Conservation (phyloP, 2,329 filamentous ascomycete species). For the Aspergillus vadensis region DNA sequence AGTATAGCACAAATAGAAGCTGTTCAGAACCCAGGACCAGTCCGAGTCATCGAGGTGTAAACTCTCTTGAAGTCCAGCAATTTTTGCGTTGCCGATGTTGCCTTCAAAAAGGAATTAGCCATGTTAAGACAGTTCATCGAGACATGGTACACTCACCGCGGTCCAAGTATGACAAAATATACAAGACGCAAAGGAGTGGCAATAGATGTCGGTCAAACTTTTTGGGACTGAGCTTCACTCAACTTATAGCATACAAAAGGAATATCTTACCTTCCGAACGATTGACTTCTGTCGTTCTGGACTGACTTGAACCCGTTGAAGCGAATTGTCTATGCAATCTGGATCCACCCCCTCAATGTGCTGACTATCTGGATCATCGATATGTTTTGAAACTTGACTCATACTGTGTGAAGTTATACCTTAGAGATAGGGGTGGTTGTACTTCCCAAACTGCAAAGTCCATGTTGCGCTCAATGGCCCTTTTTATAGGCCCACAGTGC, state of each 20-base stretch:
- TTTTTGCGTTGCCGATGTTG: conserved; percentile 31
- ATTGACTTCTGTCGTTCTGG: not conserved
- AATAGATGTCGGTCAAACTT: conserved; percentile 27
- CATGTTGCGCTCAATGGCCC: not conserved
- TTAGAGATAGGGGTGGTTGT: too few species aligned
- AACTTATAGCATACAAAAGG: not conserved
- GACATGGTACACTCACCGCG: conserved; percentile 16
- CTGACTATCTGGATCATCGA: not conserved
- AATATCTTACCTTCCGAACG: not conserved
- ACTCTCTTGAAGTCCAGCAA: conserved; percentile 25
- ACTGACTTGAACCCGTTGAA: not conserved
- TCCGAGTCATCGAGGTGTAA: conserved; percentile 22
- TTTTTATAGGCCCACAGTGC: not conserved
- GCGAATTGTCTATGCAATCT: not conserved
- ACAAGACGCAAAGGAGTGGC: conserved; percentile 28
- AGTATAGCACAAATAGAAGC: conserved; percentile 31
- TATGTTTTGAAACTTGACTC: not conserved
- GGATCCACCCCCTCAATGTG: not conserved
- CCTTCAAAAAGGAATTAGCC: conserved; percentile 8
- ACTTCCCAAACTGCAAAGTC: too few species aligned
- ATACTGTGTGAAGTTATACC: too few species aligned
- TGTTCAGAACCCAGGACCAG: conserved; percentile 30
- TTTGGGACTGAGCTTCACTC: not conserved
- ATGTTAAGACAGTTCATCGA: not conserved
- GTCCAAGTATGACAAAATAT: conserved; percentile 28